These are phyloP conservation scores for Pythium myriotylum DNA, from an alignment of 352 stramenopile species.

Conservation along the genomic window DNA sequence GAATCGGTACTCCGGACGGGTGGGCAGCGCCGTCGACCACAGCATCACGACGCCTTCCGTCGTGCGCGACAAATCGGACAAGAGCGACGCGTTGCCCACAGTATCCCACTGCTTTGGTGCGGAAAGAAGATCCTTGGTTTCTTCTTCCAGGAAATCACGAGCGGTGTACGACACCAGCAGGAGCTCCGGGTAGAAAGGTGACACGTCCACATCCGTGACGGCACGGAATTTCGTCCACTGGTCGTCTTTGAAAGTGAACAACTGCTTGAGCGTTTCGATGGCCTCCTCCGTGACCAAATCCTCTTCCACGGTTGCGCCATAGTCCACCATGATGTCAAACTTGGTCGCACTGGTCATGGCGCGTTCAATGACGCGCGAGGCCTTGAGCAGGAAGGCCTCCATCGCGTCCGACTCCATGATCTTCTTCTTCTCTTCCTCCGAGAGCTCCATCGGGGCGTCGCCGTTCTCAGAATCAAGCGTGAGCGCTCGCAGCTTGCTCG, in stretches of 20 bases:
- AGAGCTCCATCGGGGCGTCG: conserved; percentile 33
- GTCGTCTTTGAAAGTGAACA: conserved; percentile 70
- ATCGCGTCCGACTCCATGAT: conserved; percentile 77
- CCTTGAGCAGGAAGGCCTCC: conserved; percentile 76
- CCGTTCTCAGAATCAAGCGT: conserved; percentile 42
- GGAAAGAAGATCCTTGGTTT: conserved; percentile 53
- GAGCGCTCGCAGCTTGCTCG: conserved; percentile 39
- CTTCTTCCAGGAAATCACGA: conserved; percentile 72
- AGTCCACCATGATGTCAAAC: conserved; percentile 88
- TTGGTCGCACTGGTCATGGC: conserved; percentile 75
- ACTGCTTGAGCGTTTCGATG: conserved; percentile 70
- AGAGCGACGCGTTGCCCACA: conserved; percentile 45
- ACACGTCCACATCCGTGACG: conserved; percentile 84
- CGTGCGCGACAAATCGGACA: conserved; percentile 55
- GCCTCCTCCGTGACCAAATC: conserved; percentile 57
- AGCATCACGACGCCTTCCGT: conserved; percentile 84
- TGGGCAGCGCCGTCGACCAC: conserved; percentile 84
- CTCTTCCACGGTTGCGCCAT: conserved; percentile 70
- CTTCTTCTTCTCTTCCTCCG: conserved; percentile 63
- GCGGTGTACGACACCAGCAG: conserved; percentile 69
- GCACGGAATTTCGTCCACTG: conserved; percentile 84
- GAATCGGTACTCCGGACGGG: conserved; percentile 83
- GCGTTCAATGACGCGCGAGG: conserved; percentile 79
- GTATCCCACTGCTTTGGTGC: conserved; percentile 72
- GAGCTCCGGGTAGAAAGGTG: conserved; percentile 83